phyloP scores from a whole-genome alignment of 257 asterid species.

The Ilex asprella region DNA sequence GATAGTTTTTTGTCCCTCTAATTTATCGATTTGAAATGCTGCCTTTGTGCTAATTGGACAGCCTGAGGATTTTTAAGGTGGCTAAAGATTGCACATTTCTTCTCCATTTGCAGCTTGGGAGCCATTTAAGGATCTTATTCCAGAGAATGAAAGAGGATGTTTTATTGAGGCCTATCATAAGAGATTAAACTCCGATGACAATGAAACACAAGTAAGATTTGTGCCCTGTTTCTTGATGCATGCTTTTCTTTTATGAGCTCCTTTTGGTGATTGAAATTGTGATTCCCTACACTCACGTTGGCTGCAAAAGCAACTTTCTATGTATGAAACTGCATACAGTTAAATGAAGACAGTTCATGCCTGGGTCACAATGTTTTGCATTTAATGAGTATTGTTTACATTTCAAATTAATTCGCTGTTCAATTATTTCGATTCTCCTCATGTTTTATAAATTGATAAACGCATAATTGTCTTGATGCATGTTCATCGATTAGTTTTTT shows the following conservation, averaged over 20 bases:
- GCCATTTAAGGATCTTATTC: constrained; percentile 86
- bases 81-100: constrained; percentile 5
- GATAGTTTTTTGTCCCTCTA: no score
- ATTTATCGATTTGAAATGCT: not conserved
- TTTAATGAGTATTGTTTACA: no score
- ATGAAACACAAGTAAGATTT: constrained; percentile 70
- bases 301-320: no score
- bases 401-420: no score
- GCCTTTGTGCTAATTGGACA: constrained; percentile 8
- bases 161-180: constrained; percentile 77
- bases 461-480: no score
- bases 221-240: constrained; percentile 11
- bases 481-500: no score
- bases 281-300: no score
- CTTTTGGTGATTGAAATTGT: not conserved
- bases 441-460: no score
- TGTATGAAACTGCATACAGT: no score
- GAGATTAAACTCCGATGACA: constrained; percentile 78
- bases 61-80: constrained; percentile 1
- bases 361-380: no score
- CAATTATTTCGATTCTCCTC: no score
- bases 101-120: constrained; percentile 70
- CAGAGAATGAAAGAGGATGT: constrained; percentile 82
- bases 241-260: constrained; percentile 8
- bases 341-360: no score